A percentile compares a stretch with the other conserved stretches of the same genome.
phyloP scores from a whole-genome alignment of 768 basidiomycete genomes.

The Strobilomyces confusus region DNA sequence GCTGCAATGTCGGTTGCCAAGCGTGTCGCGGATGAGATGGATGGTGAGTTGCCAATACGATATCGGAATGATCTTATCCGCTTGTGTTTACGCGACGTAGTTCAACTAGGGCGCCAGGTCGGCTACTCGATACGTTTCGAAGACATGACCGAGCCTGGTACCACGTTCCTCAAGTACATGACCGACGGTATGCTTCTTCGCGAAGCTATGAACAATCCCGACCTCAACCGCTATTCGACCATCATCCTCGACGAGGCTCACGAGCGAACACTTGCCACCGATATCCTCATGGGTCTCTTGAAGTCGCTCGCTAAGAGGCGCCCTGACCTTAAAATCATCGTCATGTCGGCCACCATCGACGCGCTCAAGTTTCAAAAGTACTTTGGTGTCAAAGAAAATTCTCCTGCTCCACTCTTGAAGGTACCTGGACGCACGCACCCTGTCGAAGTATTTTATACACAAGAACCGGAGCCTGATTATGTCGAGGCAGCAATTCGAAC shows the following conservation, averaged over 20 bases:
- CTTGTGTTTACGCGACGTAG: conserved; percentile 38
- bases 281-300: conserved; percentile 96
- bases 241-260: conserved; percentile 99
- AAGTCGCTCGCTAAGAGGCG: conserved; percentile 80
- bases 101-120: conserved; percentile 89
- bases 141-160: conserved; percentile 77
- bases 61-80: background rate
- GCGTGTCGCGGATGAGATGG: conserved; percentile 99
- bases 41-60: conserved; percentile 55
- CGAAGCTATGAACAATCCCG: conserved; percentile 96
- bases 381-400: conserved; percentile 50
- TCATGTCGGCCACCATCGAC: conserved; percentile 98
- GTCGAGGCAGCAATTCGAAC: conserved; percentile 96
- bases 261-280: conserved; percentile 95
- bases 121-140: conserved; percentile 99
- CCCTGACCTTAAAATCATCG: conserved; percentile 88
- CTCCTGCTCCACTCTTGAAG: conserved; percentile 75
- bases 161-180: conserved; percentile 98
- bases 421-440: conserved; percentile 93
- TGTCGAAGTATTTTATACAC: conserved; percentile 92
- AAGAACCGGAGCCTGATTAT: conserved; percentile 92
- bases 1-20: conserved; percentile 98
- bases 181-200: conserved; percentile 99
- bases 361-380: conserved; percentile 96
- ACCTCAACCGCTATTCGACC: conserved; percentile 86